Evolutionary conservation across 2,329 filamentous ascomycete genomes (phyloP).

Genomic region (Aureobasidium sp.): DNA sequence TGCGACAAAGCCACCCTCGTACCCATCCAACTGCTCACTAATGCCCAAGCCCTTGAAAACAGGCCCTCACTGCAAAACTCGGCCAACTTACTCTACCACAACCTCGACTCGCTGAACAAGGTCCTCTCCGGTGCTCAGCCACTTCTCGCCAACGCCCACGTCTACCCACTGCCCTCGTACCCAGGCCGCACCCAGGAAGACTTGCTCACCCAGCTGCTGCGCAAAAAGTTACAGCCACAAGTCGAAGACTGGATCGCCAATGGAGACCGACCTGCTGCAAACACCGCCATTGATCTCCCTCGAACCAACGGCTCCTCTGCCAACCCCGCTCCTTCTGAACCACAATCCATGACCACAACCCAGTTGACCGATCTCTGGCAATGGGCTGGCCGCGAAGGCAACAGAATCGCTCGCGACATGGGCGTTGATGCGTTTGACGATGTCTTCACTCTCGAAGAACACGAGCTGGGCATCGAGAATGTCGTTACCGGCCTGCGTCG

Average conservation of each 20-base stretch:
- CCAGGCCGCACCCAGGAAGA: conserved; percentile 53
- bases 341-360: conserved; percentile 31
- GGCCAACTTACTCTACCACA: conserved; percentile 37
- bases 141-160: conserved; percentile 60
- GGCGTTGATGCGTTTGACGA: conserved; percentile 44
- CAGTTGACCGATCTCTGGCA: conserved; percentile 55
- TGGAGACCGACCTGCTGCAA: conserved; percentile 12
- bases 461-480: conserved; percentile 55
- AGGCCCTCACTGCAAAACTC: conserved; percentile 26
- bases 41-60: conserved; percentile 3
- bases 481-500: conserved; percentile 63
- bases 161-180: conserved; percentile 68
- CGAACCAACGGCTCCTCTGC: not conserved
- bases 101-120: conserved; percentile 58
- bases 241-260: conserved; percentile 65
- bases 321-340: conserved; percentile 7
- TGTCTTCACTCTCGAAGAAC: conserved; percentile 64
- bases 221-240: conserved; percentile 74
- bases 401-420: conserved; percentile 33
- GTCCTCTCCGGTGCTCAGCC: conserved; percentile 57
- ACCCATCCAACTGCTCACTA: conserved; percentile 7
- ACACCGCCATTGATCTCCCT: not conserved
- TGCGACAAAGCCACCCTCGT: conserved; percentile 9
- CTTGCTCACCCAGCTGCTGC: conserved; percentile 58
- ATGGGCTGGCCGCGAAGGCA: conserved; percentile 44